Evolutionary conservation across 371 early-diverging fungal species (phyloP).

Genomic region (Rhizopus sp.): DNA sequence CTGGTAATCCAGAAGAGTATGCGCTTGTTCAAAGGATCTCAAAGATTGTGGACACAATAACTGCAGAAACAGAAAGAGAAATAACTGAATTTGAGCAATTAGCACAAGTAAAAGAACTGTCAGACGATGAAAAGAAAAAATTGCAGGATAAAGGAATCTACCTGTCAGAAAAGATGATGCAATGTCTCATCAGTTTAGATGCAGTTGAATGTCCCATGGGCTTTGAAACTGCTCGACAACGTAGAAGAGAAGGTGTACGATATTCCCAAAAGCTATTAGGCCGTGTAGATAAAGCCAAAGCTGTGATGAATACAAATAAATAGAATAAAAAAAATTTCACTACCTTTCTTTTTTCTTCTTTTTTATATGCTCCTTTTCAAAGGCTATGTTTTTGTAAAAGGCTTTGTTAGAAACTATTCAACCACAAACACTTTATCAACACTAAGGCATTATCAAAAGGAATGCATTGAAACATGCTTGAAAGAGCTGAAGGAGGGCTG

Average conservation of each 20-base stretch:
- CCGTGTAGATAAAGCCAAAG: constrained; percentile 48
- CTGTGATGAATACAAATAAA: constrained; percentile 2
- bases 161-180: constrained; percentile 59
- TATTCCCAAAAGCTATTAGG: constrained; percentile 53
- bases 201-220: constrained; percentile 55
- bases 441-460: constrained; percentile 77
- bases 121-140: constrained; percentile 29
- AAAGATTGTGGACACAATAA: constrained; percentile 27
- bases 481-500: constrained; percentile 51
- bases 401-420: background rate
- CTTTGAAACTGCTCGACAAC: constrained; percentile 62
- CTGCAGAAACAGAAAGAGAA: constrained; percentile 16
- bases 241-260: constrained; percentile 59
- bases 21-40: constrained; percentile 38
- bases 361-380: background rate
- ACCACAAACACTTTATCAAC: constrained; percentile 11
- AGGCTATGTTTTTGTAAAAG: background rate
- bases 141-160: constrained; percentile 50
- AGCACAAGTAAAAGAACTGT: constrained; percentile 17
- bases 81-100: constrained; percentile 24
- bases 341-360: background rate
- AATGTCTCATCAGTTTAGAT: constrained; percentile 56
- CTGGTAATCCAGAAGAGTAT: constrained; percentile 55
- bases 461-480: constrained; percentile 75
- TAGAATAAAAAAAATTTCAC: background rate